A percentile compares a stretch with the other conserved stretches of the same genome.
Conservation (phyloP, 2,329 filamentous ascomycete species). For the Phialophora expanda region DNA sequence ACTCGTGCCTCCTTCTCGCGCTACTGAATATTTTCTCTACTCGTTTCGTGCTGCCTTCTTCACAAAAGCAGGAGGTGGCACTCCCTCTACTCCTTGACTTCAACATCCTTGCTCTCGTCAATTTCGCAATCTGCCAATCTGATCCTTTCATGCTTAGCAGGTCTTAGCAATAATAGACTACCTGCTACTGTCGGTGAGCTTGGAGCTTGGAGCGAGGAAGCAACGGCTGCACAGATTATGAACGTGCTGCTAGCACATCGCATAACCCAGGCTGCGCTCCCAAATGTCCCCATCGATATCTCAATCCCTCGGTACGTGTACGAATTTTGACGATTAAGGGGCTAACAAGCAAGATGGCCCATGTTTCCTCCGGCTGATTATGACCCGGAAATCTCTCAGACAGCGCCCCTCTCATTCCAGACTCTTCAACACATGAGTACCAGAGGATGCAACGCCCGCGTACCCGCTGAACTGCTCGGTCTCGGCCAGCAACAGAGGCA, state of each 20-base stretch:
- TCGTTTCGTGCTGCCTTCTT: neutral
- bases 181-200: too few species aligned
- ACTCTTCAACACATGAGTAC: slow-evolving; percentile 22
- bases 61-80: neutral
- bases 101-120: neutral
- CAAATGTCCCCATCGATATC: too few species aligned
- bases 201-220: too few species aligned
- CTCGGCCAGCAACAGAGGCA: slow-evolving; percentile 24
- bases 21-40: neutral
- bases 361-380: too few species aligned
- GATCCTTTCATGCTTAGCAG: too few species aligned
- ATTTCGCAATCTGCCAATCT: neutral
- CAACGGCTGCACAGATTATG: too few species aligned
- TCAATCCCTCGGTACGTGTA: too few species aligned
- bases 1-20: neutral
- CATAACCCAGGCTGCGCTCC: too few species aligned
- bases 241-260: too few species aligned
- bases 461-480: slow-evolving; percentile 15
- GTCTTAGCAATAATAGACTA: too few species aligned
- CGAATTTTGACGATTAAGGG: too few species aligned
- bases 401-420: slow-evolving; percentile 1
- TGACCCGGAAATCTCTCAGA: neutral
- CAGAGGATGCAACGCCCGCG: slow-evolving; percentile 20
- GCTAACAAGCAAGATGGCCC: too few species aligned
- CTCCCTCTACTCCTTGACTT: neutral